A percentile compares a stretch with the other conserved stretches of the same genome.
These are phyloP conservation scores for Annulohypoxylon stygium DNA, from an alignment of 495 filamentous ascomycete genomes.

Conservation along the genomic window DNA sequence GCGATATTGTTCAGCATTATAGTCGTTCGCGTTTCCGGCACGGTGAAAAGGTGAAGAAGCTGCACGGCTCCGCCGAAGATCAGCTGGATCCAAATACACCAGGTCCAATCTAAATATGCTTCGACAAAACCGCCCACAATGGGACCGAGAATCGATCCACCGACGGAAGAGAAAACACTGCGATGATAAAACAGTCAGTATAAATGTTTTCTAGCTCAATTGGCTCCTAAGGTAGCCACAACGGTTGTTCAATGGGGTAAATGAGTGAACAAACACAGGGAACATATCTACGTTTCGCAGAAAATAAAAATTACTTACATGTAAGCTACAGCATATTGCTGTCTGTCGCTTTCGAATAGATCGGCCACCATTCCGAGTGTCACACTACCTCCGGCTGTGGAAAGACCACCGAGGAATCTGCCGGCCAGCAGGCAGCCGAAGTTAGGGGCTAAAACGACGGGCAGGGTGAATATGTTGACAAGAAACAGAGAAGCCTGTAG, in stretches of 20 bases:
- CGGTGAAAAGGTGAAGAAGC: constrained; percentile 73
- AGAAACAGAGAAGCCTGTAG: constrained; percentile 76
- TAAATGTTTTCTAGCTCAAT: background rate
- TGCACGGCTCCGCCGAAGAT: constrained; percentile 78
- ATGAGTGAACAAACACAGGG: background rate
- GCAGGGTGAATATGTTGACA: constrained; percentile 82
- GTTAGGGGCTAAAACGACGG: constrained; percentile 77
- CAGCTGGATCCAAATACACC: constrained; percentile 86
- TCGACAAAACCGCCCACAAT: constrained; percentile 84
- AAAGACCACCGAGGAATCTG: constrained; percentile 76
- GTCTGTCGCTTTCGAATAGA: constrained; percentile 79
- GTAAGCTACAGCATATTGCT: constrained; percentile 80
- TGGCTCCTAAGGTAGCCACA: background rate
- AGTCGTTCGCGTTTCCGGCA: constrained; percentile 76
- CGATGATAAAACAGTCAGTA: constrained; percentile 1
- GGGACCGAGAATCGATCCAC: constrained; percentile 80
- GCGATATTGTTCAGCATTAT: constrained; percentile 77
- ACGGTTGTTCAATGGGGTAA: background rate
- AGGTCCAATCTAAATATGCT: constrained; percentile 69
- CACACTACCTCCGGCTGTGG: constrained; percentile 81
- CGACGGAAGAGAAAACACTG: constrained; percentile 81
- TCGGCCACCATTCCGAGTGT: constrained; percentile 88
- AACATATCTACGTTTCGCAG: background rate
- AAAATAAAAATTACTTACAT: constrained; percentile 42
- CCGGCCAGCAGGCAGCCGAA: constrained; percentile 74